Base-by-base conservation (phyloP, 1,139 yeast genomes). In the Yamadazyma mexicana region DNA sequence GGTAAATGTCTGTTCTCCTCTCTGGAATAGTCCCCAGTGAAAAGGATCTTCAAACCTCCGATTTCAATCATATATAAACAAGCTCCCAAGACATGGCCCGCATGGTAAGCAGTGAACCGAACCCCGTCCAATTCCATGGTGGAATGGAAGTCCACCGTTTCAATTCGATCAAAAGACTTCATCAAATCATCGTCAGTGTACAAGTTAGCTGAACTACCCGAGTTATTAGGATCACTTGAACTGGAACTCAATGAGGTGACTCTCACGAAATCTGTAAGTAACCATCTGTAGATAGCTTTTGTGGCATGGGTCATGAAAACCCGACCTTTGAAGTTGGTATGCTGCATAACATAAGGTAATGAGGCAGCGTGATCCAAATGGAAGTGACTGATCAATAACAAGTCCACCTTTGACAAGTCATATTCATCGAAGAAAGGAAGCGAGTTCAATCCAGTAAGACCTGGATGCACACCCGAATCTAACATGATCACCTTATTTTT, bases 231-330 rank as follows among this genome's bases (percentile, higher is more conserved):
- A 22, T 55, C 59, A 14, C 56, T 57, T 5, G 52, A 49, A 22
- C 48, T 50, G 11, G 37, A 22, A 37, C 56, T 57, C 43, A 85
- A 81, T 18, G 85, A 78, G 0, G 96, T 88, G 25, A 92, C 98
- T 54, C 94, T 76, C 17, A 92, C 98, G 55, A 91, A 94, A 70
- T 92, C 99, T 45, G 91, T 84, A 43, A 92, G 65, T 39, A 92
- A 73, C 98, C 98, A 92, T 47, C 96, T 76, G 58, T 91, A 92
- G 44, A 92, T 92, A 26, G 98, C 98, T 65, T 94, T 94, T 1
- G 98, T 92, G 7, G 99, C 98, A 60, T 92, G 98, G 18, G 98
- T 92, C 99, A 92, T 92, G 59, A 91, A 92, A 6, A 94, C 98
- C 40, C 96, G 76, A 2, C 99, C 99, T 53, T 79, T 82, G 69